Evolutionary conservation across 78 protist species (phyloP).

Genomic region (Dictyostelium brefeldianum): DNA sequence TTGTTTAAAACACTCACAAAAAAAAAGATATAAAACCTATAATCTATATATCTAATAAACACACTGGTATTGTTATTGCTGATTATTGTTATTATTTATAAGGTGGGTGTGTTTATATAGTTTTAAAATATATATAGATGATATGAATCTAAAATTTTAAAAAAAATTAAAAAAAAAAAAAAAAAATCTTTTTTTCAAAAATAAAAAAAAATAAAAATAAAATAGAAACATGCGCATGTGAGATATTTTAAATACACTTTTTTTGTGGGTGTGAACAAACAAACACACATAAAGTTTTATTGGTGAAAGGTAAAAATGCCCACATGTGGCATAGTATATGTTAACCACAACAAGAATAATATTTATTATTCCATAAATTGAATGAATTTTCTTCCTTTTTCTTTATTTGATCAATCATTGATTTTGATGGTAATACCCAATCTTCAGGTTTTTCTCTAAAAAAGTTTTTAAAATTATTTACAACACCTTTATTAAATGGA

Average conservation of each 20-base stretch:
- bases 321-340: no score
- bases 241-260: no score
- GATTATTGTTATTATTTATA: no score
- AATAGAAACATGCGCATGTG: neutral
- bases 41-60: no score
- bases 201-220: constrained; percentile 12
- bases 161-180: neutral
- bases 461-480: constrained; percentile 9
- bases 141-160: neutral
- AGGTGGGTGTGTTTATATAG: no score
- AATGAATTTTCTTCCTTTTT: constrained; percentile 23
- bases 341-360: constrained; percentile 69
- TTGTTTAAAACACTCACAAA: no score
- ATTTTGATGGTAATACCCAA: constrained; percentile 42
- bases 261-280: neutral
- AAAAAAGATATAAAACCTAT: no score
- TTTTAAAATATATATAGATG: no score
- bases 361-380: constrained; percentile 67
- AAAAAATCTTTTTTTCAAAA: constrained; percentile 2
- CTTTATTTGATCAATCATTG: neutral
- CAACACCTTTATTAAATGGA: constrained; percentile 62
- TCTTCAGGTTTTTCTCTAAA: neutral
- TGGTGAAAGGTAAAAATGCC: no score
- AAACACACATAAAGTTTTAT: neutral
- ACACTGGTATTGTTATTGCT: no score